Conservation (phyloP, 2,329 filamentous ascomycete species). For the Bipolaris cookei region DNA sequence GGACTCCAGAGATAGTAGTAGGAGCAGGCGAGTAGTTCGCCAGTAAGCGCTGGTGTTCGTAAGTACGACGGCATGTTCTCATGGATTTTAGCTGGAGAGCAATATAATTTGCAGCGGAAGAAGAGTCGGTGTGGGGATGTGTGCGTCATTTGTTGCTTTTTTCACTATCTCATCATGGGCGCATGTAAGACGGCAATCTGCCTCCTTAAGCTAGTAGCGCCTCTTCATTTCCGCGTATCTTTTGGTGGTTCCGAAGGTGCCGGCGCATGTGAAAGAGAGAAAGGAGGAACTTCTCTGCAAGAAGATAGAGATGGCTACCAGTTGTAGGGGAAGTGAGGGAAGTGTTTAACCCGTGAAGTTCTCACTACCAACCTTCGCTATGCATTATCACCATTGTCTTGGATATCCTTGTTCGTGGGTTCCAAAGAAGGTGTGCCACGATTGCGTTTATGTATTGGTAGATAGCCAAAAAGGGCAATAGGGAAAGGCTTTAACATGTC, state of each 20-base stretch:
- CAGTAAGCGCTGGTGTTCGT: not conserved
- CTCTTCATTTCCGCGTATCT: conserved; percentile 2
- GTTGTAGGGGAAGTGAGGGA: no score
- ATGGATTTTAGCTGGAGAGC: not conserved
- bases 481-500: no score
- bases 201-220: not conserved
- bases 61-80: no score
- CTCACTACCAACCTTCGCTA: no score
- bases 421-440: not conserved
- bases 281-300: not conserved
- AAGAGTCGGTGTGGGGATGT: not conserved
- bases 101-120: not conserved
- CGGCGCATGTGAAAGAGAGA: not conserved
- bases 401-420: no score
- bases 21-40: not conserved
- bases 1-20: not conserved
- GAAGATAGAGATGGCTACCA: no score
- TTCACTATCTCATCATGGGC: not conserved
- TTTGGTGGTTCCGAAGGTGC: not conserved
- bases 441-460: not conserved
- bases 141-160: not conserved
- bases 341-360: no score
- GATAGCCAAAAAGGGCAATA: not conserved
- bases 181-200: not conserved
- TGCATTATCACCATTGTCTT: no score